phyloP scores from a whole-genome alignment of 768 basidiomycete species.

The Boletus edulis region DNA sequence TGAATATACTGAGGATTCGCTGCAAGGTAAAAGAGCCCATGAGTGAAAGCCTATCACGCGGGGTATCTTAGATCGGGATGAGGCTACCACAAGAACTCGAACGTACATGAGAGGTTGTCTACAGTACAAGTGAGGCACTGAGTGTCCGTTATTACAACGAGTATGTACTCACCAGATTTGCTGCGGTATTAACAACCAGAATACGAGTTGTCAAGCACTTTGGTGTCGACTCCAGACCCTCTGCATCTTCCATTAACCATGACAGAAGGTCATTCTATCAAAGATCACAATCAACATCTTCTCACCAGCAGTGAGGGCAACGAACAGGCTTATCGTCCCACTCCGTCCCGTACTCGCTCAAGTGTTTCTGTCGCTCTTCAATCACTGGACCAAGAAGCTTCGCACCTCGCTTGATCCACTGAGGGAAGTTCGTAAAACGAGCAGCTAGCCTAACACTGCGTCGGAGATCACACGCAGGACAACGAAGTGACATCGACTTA shows the following conservation, averaged over 20 bases:
- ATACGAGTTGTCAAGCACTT: not conserved
- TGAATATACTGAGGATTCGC: not conserved
- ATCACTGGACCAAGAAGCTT: constrained; percentile 3
- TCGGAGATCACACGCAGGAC: not conserved
- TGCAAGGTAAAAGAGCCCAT: constrained; percentile 1
- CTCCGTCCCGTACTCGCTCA: not conserved
- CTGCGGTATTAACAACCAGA: constrained; percentile 15
- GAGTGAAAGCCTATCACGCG: not conserved
- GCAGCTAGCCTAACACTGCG: constrained; percentile 15
- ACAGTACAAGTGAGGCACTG: not conserved
- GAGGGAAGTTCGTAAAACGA: constrained; percentile 3
- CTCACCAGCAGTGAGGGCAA: not conserved
- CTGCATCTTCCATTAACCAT: constrained; percentile 28
- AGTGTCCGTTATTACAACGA: not conserved
- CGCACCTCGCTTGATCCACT: not conserved
- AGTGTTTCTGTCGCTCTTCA: not conserved
- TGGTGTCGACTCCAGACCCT: not conserved
- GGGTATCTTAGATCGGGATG: not conserved
- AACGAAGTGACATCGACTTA: constrained; percentile 2
- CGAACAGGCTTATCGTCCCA: constrained; percentile 4
- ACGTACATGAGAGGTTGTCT: not conserved
- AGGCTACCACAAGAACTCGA: no score
- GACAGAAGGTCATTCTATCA: constrained; percentile 33
- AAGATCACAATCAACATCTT: not conserved
- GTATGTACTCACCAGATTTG: constrained; percentile 18